Conservation (phyloP, 176 grass and related monocot species). For the Alopecurus myosuroides region DNA sequence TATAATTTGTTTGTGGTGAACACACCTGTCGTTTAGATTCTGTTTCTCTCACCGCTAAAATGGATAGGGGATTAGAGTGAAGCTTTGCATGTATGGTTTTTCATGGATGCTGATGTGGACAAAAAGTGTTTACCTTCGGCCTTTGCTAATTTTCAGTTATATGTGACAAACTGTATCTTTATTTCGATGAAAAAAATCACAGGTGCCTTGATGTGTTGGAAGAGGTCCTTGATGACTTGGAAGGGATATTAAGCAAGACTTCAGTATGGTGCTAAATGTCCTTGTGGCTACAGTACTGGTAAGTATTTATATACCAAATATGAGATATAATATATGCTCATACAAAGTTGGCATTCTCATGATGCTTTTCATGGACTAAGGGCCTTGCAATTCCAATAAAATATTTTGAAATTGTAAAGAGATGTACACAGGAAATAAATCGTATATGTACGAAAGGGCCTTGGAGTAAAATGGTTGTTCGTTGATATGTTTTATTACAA, state of each 20-base stretch:
- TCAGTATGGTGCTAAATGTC: conserved; percentile 88
- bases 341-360: neutral
- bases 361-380: no score
- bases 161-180: neutral
- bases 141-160: neutral
- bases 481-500: no score
- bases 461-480: no score
- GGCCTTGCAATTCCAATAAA: no score
- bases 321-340: neutral
- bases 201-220: conserved; percentile 91
- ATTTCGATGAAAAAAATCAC: neutral
- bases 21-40: neutral
- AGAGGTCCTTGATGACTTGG: no score
- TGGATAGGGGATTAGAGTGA: neutral
- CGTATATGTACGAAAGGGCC: no score
- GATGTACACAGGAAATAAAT: no score
- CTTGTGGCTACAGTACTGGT: conserved; percentile 90
- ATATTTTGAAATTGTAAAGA: no score
- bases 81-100: neutral
- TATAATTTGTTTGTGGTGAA: neutral
- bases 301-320: conserved; percentile 11
- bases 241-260: conserved; percentile 84
- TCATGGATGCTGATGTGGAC: neutral
- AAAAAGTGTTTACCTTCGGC: neutral
- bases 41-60: neutral